Evolutionary conservation across 2,329 filamentous ascomycete species (phyloP).

Genomic region (Ophiostoma triangulosporum): DNA sequence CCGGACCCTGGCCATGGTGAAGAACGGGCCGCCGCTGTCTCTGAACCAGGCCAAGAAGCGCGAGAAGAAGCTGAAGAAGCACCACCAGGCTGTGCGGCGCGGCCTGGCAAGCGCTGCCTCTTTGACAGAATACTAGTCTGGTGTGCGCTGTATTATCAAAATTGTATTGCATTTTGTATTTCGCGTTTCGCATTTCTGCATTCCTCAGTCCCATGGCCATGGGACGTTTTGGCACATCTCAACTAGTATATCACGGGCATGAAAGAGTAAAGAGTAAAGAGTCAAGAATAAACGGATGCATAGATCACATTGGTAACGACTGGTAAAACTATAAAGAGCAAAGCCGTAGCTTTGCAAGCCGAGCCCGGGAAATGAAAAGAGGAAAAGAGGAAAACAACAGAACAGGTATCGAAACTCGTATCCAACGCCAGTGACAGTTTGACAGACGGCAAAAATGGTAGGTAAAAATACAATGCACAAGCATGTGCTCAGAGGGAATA

Average conservation of each 20-base stretch:
- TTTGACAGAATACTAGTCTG: not conserved
- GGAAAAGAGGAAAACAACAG: not conserved
- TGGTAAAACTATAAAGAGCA: not conserved
- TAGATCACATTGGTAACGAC: too few species aligned
- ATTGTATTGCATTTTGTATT: too few species aligned
- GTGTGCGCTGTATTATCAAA: too few species aligned
- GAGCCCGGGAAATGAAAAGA: not conserved
- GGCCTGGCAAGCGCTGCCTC: not conserved
- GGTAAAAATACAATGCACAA: not conserved
- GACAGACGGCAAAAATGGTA: not conserved
- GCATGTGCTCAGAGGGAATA: not conserved
- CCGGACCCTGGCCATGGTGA: conserved; percentile 32
- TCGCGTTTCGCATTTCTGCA: too few species aligned
- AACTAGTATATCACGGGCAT: too few species aligned
- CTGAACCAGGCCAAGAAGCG: conserved; percentile 55
- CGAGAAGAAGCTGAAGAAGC: conserved; percentile 37
- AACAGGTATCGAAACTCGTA: not conserved
- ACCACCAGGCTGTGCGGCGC: not conserved
- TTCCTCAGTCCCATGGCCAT: too few species aligned
- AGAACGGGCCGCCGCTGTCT: conserved; percentile 37
- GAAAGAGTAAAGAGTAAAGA: too few species aligned
- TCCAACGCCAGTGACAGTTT: not conserved
- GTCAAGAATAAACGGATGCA: too few species aligned
- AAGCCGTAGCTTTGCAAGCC: conserved; percentile 21
- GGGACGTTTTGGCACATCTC: too few species aligned